Evolutionary conservation across 2,329 filamentous ascomycete genomes (phyloP).

Genomic region (Ramularia endophylla): DNA sequence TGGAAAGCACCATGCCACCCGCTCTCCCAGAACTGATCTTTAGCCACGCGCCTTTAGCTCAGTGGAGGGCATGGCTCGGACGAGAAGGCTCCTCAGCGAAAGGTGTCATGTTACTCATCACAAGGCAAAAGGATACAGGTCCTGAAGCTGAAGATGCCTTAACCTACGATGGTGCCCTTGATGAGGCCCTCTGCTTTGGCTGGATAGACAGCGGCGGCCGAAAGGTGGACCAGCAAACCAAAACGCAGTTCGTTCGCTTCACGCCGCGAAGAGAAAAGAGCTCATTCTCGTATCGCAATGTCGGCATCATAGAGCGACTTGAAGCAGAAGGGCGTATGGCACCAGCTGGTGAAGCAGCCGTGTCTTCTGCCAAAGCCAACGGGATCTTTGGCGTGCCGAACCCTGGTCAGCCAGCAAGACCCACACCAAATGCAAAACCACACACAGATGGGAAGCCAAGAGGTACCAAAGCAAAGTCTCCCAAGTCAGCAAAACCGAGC

Average conservation of each 20-base stretch:
- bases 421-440: too few species aligned
- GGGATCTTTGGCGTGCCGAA: slow-evolving; percentile 57
- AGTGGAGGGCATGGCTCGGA: too few species aligned
- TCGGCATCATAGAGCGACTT: slow-evolving; percentile 45
- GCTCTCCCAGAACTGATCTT: too few species aligned
- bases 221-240: slow-evolving; percentile 42
- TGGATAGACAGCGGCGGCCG: slow-evolving; percentile 58
- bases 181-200: slow-evolving; percentile 54
- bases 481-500: too few species aligned
- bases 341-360: slow-evolving; percentile 42
- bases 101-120: too few species aligned
- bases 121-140: too few species aligned
- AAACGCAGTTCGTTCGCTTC: slow-evolving; percentile 53
- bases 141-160: too few species aligned
- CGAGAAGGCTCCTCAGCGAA: too few species aligned
- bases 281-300: slow-evolving; percentile 57
- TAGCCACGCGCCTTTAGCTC: too few species aligned
- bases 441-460: too few species aligned
- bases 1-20: too few species aligned
- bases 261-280: slow-evolving; percentile 52
- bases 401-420: slow-evolving; percentile 43
- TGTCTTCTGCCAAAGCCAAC: slow-evolving; percentile 52
- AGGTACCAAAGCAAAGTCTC: too few species aligned
- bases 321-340: slow-evolving; percentile 45
- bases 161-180: slow-evolving; percentile 46